Conservation (phyloP, 768 basidiomycete genomes). For the Tephrocybe sp. region DNA sequence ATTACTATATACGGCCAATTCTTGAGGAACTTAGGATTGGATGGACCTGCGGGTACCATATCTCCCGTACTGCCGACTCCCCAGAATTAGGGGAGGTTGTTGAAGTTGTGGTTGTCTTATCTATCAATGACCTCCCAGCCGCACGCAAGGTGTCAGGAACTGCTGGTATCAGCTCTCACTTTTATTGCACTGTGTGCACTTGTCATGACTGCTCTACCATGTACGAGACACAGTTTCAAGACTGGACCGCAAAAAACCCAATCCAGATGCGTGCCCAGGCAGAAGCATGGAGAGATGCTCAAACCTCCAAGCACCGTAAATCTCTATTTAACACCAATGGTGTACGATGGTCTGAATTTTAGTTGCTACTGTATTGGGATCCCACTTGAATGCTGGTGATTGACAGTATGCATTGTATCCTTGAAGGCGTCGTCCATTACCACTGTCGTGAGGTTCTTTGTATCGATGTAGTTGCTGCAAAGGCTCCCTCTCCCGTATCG, state of each 20-base stretch:
- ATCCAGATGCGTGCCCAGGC: slow-evolving; percentile 4
- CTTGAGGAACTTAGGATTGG: slow-evolving; percentile 19
- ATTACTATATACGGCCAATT: slow-evolving; percentile 27
- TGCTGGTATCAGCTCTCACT: slow-evolving; percentile 19
- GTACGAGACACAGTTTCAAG: slow-evolving; percentile 13
- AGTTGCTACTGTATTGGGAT: slow-evolving; percentile 29
- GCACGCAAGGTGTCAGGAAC: slow-evolving; percentile 25
- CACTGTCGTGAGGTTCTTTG: too few species aligned
- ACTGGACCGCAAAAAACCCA: slow-evolving; percentile 15
- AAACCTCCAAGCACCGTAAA: slow-evolving; percentile 13
- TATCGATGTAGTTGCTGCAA: too few species aligned
- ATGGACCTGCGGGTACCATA: slow-evolving; percentile 18
- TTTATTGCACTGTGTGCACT: slow-evolving; percentile 30
- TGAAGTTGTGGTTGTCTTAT: slow-evolving; percentile 1
- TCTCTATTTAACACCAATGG: slow-evolving; percentile 19
- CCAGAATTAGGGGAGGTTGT: background rate
- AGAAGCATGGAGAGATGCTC: too few species aligned
- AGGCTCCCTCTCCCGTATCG: too few species aligned
- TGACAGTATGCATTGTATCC: too few species aligned
- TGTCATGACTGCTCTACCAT: slow-evolving; percentile 12
- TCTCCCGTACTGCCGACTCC: slow-evolving; percentile 16
- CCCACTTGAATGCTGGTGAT: slow-evolving; percentile 27
- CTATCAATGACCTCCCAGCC: slow-evolving; percentile 28
- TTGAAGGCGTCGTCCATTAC: too few species aligned
- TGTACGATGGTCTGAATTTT: too few species aligned